A percentile compares a stretch with the other conserved stretches of the same genome.
Evolutionary conservation across 2,329 filamentous ascomycete genomes (phyloP).

Genomic region (Tolypocladium sp.): DNA sequence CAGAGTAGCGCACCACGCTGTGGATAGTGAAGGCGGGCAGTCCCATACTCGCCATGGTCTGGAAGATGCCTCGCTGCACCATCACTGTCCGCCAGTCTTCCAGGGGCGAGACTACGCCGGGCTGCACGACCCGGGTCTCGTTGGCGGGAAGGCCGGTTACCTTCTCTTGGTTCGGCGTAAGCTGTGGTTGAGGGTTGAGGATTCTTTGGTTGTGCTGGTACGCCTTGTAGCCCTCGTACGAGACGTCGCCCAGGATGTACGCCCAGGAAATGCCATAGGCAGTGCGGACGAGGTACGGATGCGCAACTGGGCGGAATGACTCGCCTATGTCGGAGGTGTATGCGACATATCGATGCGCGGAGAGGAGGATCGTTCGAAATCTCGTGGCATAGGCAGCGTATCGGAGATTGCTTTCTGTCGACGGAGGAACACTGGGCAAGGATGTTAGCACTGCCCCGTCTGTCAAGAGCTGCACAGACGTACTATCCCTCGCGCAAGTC

Average conservation of each 20-base stretch:
- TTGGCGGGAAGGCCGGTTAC: constrained; percentile 32
- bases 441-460: constrained; percentile 8
- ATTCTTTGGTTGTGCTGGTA: constrained; percentile 78
- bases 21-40: constrained; percentile 91
- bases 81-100: constrained; percentile 90
- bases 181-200: constrained; percentile 56
- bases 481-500: constrained; percentile 73
- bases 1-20: constrained; percentile 83
- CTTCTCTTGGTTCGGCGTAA: constrained; percentile 40
- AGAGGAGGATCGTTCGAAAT: constrained; percentile 76
- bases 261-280: constrained; percentile 91
- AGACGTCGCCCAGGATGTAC: constrained; percentile 84
- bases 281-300: constrained; percentile 68
- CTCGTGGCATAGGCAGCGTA: constrained; percentile 90
- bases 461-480: constrained; percentile 23
- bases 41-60: constrained; percentile 86
- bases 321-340: constrained; percentile 97
- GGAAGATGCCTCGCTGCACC: constrained; percentile 84
- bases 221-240: constrained; percentile 89
- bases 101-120: constrained; percentile 52
- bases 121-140: constrained; percentile 18
- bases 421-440: constrained; percentile 44
- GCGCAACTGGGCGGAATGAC: constrained; percentile 86
- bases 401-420: constrained; percentile 75
- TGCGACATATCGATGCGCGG: constrained; percentile 90